Conservation (phyloP, 73 alveolate genomes). For the Paraurostyla sp. region DNA sequence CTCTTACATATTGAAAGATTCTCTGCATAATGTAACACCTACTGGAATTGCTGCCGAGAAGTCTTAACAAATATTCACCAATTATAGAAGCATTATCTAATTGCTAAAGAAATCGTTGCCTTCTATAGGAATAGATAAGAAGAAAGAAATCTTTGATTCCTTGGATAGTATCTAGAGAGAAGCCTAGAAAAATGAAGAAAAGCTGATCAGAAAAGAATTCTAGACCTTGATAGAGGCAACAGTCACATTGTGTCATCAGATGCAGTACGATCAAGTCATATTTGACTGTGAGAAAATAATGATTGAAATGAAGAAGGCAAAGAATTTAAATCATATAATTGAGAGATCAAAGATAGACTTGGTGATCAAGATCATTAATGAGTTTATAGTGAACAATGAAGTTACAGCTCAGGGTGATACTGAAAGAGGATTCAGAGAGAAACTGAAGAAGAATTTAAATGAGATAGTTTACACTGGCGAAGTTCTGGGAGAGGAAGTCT, state of each 20-base stretch:
- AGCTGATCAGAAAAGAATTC: conserved; percentile 29
- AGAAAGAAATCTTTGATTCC: conserved; percentile 45
- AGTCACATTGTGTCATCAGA: not conserved
- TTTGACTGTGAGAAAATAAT: conserved; percentile 31
- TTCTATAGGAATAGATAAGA: conserved; percentile 56
- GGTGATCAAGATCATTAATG: conserved; percentile 47
- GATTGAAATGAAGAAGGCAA: not conserved
- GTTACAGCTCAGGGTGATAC: not conserved
- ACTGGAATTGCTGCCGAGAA: not conserved
- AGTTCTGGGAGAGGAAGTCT: conserved; percentile 55
- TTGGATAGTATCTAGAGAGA: conserved; percentile 39
- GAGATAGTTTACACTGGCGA: conserved; percentile 50
- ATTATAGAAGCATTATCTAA: conserved; percentile 35
- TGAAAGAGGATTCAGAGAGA: not conserved
- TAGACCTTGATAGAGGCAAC: not conserved
- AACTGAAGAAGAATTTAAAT: not conserved
- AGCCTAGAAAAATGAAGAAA: conserved; percentile 56
- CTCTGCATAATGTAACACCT: no score
- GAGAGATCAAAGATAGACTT: conserved; percentile 2
- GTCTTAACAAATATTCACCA: not conserved
- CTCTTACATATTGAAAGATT: not conserved
- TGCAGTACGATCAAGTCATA: not conserved
- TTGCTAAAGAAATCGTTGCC: conserved; percentile 48
- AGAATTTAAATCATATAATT: not conserved
- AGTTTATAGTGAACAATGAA: conserved; percentile 28